Evolutionary conservation across 257 asterid species (phyloP).

Genomic region (Fraxinus cuspidata): DNA sequence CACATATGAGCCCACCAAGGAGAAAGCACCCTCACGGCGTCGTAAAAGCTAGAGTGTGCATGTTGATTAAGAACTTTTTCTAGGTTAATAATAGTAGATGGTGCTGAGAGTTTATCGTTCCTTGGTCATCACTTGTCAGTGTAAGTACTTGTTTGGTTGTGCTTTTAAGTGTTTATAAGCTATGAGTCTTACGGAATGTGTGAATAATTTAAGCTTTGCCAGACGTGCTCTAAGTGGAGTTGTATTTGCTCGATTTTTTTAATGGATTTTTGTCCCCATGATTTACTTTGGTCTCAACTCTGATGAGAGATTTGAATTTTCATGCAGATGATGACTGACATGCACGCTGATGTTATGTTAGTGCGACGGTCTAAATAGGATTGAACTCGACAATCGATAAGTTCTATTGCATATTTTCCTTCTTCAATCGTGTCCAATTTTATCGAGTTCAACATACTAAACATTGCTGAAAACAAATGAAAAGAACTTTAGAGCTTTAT

Average conservation of each 20-base stretch:
- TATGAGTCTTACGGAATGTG: too few relatives aligned
- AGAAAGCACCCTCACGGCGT: constrained; percentile 32
- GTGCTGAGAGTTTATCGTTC: neutral
- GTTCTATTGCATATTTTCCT: neutral
- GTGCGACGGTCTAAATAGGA: neutral
- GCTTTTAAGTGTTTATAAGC: neutral
- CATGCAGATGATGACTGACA: neutral
- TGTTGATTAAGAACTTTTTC: neutral
- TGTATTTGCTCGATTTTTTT: neutral
- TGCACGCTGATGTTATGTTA: neutral
- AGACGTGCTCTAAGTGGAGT: too few relatives aligned
- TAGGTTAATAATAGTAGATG: neutral
- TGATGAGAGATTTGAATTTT: neutral
- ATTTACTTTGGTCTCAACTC: neutral
- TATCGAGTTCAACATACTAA: neutral
- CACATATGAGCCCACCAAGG: constrained; percentile 41
- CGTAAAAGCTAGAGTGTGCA: constrained; percentile 32
- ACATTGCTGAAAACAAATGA: neutral
- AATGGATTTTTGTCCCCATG: neutral
- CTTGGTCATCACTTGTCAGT: neutral
- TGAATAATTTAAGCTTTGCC: too few relatives aligned
- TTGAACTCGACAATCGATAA: neutral
- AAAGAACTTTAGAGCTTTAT: neutral
- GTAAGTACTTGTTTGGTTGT: neutral
- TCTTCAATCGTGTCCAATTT: neutral